Percentiles rank a stretch among this genome's conserved stretches.
Conservation (phyloP, 179 eudicot species). For the Spergularia azorica region DNA sequence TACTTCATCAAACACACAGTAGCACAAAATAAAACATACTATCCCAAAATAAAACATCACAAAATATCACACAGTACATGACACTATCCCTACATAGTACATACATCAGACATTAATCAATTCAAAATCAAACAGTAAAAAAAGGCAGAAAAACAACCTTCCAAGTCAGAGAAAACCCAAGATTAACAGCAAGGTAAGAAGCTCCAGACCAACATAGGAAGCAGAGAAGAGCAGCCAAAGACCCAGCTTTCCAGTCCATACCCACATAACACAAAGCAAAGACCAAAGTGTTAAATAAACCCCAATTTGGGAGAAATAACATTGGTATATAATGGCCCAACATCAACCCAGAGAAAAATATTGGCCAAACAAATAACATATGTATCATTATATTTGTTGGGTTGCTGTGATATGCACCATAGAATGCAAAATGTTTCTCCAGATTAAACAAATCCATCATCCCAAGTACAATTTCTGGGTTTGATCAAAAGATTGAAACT, state of each 20-base stretch:
- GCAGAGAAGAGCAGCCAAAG: slow-evolving; percentile 74
- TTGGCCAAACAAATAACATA: slow-evolving; percentile 92
- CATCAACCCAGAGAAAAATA: slow-evolving; percentile 55
- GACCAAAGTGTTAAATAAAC: slow-evolving; percentile 47
- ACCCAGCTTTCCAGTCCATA: slow-evolving; percentile 83
- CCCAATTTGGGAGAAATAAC: slow-evolving; percentile 38
- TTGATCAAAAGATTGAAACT: slow-evolving; percentile 15
- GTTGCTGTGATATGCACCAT: slow-evolving; percentile 90
- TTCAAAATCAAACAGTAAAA: not conserved
- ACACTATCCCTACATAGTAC: not conserved
- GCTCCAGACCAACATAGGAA: slow-evolving; percentile 72
- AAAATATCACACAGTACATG: not conserved
- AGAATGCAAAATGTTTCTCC: slow-evolving; percentile 84
- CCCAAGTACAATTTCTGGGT: not conserved
- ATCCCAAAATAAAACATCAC: too few species aligned
- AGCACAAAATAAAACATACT: too few species aligned
- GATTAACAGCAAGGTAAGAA: slow-evolving; percentile 45
- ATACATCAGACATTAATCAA: not conserved
- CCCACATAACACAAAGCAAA: slow-evolving; percentile 60
- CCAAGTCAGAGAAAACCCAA: slow-evolving; percentile 78
- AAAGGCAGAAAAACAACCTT: slow-evolving; percentile 52
- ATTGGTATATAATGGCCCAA: slow-evolving; percentile 51
- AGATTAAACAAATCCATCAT: slow-evolving; percentile 71
- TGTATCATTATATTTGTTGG: slow-evolving; percentile 77
- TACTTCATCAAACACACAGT: too few species aligned